phyloP scores from a whole-genome alignment of 1,139 yeast genomes.

The Nakaseomyces uthaithaninus region DNA sequence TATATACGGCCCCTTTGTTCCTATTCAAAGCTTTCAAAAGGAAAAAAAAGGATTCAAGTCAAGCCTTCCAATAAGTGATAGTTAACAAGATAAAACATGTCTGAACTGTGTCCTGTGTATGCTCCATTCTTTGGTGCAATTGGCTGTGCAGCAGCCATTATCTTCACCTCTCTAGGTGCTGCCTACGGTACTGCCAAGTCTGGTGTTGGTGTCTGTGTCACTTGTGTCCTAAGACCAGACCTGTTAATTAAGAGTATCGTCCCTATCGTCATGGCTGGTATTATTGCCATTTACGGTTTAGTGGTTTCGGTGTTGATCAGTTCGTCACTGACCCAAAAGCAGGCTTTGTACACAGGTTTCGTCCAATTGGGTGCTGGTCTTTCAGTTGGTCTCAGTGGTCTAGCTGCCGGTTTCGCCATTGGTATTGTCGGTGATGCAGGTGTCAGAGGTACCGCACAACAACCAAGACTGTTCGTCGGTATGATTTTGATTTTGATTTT shows the following conservation, averaged over 20 bases:
- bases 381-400: slow-evolving; percentile 93
- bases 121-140: slow-evolving; percentile 91
- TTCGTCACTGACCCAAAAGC: slow-evolving; percentile 79
- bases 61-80: neutral
- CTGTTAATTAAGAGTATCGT: slow-evolving; percentile 81
- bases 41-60: neutral
- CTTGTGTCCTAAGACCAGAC: slow-evolving; percentile 96
- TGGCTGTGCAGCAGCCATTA: slow-evolving; percentile 98
- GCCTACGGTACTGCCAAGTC: slow-evolving; percentile 99
- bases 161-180: slow-evolving; percentile 98
- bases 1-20: neutral
- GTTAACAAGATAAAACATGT: slow-evolving; percentile 15
- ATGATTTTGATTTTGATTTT: slow-evolving; percentile 95
- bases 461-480: slow-evolving; percentile 94
- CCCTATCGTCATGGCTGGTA: slow-evolving; percentile 99
- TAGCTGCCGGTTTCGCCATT: slow-evolving; percentile 97
- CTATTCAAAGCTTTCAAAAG: neutral
- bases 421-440: slow-evolving; percentile 99
- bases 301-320: slow-evolving; percentile 95
- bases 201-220: slow-evolving; percentile 99
- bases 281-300: slow-evolving; percentile 96
- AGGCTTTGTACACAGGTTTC: slow-evolving; percentile 95
- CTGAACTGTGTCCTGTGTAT: slow-evolving; percentile 35
- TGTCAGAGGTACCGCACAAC: slow-evolving; percentile 93
- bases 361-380: slow-evolving; percentile 81